Conservation (phyloP, 495 filamentous ascomycete species). For the Darksidea phi region DNA sequence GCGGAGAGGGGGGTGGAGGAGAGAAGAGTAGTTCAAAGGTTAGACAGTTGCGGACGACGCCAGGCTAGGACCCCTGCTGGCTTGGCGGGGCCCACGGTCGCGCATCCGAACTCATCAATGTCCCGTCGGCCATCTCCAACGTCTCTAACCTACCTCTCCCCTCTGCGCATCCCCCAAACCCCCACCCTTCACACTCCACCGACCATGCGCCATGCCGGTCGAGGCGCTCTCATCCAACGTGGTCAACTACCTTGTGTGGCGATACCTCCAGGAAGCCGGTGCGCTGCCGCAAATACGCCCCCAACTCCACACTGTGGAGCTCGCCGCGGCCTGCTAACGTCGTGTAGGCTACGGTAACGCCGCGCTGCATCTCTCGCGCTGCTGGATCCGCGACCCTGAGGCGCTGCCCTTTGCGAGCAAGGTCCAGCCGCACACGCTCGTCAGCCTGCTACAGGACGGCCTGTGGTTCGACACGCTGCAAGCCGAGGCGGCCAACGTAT, state of each 20-base stretch:
- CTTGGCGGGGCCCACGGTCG: not conserved
- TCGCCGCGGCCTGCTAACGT: constrained; percentile 18
- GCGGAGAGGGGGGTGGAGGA: not conserved
- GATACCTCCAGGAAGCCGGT: constrained; percentile 59
- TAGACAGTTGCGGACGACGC: too few relatives aligned
- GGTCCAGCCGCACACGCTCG: constrained; percentile 37
- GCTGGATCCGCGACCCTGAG: constrained; percentile 45
- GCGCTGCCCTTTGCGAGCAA: constrained; percentile 42
- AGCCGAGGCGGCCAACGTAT: constrained; percentile 24
- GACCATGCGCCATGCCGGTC: constrained; percentile 38
- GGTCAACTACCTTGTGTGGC: constrained; percentile 98
- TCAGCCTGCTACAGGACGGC: constrained; percentile 44
- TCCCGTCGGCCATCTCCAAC: too few relatives aligned
- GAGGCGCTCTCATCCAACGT: constrained; percentile 76
- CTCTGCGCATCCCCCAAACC: constrained; percentile 1
- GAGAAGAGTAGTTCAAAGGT: too few relatives aligned
- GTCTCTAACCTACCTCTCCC: too few relatives aligned
- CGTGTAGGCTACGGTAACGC: constrained; percentile 35
- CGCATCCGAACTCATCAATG: too few relatives aligned
- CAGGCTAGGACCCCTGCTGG: too few relatives aligned
- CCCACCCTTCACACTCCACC: constrained; percentile 1
- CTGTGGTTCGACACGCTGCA: constrained; percentile 41
- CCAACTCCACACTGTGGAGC: not conserved
- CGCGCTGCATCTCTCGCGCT: constrained; percentile 36
- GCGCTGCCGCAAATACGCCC: not conserved